Evolutionary conservation across 192 early-diverging fungal genomes (phyloP).

Genomic region (Coemansia sp.): DNA sequence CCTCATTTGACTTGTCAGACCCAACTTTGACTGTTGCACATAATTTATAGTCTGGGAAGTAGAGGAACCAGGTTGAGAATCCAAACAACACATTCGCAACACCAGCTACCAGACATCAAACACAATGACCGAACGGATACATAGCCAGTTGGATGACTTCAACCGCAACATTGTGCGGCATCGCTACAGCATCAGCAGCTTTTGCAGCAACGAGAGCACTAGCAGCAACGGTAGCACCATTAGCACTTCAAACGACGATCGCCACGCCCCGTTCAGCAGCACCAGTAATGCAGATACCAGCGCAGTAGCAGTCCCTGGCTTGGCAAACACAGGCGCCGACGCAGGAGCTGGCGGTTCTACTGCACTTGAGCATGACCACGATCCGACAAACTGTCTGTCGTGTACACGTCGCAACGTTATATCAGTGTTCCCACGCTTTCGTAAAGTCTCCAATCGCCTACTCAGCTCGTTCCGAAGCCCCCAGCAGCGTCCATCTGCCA

Average conservation of each 20-base stretch:
- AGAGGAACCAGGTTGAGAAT: neutral
- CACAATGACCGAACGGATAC: slow-evolving; percentile 24
- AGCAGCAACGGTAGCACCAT: slow-evolving; percentile 16
- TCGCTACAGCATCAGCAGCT: slow-evolving; percentile 34
- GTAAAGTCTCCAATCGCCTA: slow-evolving; percentile 37
- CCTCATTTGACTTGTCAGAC: too few species aligned
- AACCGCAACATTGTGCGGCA: slow-evolving; percentile 23
- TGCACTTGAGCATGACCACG: slow-evolving; percentile 25
- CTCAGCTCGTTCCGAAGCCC: slow-evolving; percentile 30
- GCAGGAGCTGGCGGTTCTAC: neutral
- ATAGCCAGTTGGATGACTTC: slow-evolving; percentile 22
- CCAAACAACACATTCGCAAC: slow-evolving; percentile 5
- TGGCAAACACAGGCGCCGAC: neutral
- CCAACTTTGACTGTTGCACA: too few species aligned
- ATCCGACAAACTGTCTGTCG: slow-evolving; percentile 32
- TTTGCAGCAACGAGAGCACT: slow-evolving; percentile 27
- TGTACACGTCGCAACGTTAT: slow-evolving; percentile 47
- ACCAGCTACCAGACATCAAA: neutral
- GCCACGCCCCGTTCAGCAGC: slow-evolving; percentile 7
- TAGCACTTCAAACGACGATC: slow-evolving; percentile 19
- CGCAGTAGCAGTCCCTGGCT: neutral
- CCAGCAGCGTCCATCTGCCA: slow-evolving; percentile 18
- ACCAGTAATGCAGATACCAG: slow-evolving; percentile 2
- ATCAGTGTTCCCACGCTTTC: slow-evolving; percentile 43
- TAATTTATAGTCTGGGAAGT: neutral